Evolutionary conservation across 108 stramenopile genomes (phyloP), one percentile per base, ranked within the genome.

Genomic region (Conticribra guillardii): DNA sequence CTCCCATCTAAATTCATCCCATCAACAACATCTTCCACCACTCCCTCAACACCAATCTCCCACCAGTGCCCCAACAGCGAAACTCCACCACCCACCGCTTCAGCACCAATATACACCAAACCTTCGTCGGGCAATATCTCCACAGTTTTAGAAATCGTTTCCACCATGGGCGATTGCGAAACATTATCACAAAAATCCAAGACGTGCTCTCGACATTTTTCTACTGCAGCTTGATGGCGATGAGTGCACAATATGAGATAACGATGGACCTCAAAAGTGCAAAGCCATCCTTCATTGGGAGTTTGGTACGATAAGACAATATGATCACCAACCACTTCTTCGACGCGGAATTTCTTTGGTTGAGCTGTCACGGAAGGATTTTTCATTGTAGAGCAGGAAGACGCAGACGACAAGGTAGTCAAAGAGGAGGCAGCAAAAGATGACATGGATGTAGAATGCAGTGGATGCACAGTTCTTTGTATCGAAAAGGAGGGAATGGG

Each of bases 1-100:
- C 89, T 75, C 19, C 94, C 94, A 79, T 95, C 91, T 72, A 86
- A 82, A 61, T 95, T 95, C 8, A 87, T 83, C 5, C 73, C 91
- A 62, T 87, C 65, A 21, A 76, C 79, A 2, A 95, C 49, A 67
- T 95, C 94, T 21, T 64, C 67, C 16, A 95, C 55, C 14, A 77
- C 71, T 1, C 83, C 85, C 46, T 72, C 77, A 1, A 92, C 30
- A 16, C 94, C 94, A 23, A 82, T 78, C 54, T 85, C 79, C 31
- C 81, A 71, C 94, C 94, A 95, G 32, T 89, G 66, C 41, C 85
- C 79, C 41, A 89, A 62, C 22, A 95, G 54, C 2, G 64, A 57
- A 0, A 69, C 50, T 28, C 85, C 76, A 9, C 76, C 84, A 27
- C 71, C 66, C 2, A 88, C 64, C 8, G 78, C 74, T 16, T 81